phyloP scores from a whole-genome alignment of 305 asterid genomes.

The Fraxinus sp. region DNA sequence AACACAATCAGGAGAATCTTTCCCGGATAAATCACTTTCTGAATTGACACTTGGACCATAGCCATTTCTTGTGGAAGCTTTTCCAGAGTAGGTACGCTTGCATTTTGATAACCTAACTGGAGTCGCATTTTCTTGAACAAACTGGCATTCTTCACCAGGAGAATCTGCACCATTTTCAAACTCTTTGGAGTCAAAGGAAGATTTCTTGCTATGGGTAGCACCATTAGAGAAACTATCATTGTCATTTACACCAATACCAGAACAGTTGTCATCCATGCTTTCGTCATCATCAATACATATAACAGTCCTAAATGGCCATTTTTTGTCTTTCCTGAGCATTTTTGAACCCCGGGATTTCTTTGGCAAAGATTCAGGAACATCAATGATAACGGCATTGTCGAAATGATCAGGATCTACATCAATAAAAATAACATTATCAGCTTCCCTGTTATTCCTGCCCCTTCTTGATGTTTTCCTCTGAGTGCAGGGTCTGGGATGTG shows the following conservation, averaged over 20 bases:
- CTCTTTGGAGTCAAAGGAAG: slow-evolving; percentile 26
- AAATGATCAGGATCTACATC: slow-evolving; percentile 57
- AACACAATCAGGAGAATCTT: slow-evolving; percentile 57
- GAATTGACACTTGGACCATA: slow-evolving; percentile 51
- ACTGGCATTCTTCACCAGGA: slow-evolving; percentile 42
- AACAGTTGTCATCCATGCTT: slow-evolving; percentile 24
- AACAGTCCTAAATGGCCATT: slow-evolving; percentile 34
- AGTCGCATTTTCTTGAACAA: slow-evolving; percentile 41
- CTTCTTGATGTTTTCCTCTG: slow-evolving; percentile 51
- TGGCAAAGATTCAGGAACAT: slow-evolving; percentile 51
- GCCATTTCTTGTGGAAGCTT: slow-evolving; percentile 40
- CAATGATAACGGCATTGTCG: slow-evolving; percentile 55
- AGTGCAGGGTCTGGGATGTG: slow-evolving; percentile 42
- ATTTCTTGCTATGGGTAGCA: slow-evolving; percentile 46
- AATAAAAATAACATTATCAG: slow-evolving; percentile 51
- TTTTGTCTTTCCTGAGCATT: slow-evolving; percentile 33
- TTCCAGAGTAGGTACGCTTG: slow-evolving; percentile 82
- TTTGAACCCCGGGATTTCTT: slow-evolving; percentile 36
- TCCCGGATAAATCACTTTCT: slow-evolving; percentile 46
- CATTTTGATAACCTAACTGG: slow-evolving; percentile 83
- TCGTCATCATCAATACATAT: slow-evolving; percentile 84
- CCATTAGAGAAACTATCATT: slow-evolving; percentile 25
- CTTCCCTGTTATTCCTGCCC: slow-evolving; percentile 39
- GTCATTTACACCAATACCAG: slow-evolving; percentile 28
- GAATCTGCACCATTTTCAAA: slow-evolving; percentile 28